Percentiles rank a stretch among this genome's conserved stretches.
Evolutionary conservation across 169 alveolate genomes (phyloP).

Genomic region (Plasmodium gonderi): DNA sequence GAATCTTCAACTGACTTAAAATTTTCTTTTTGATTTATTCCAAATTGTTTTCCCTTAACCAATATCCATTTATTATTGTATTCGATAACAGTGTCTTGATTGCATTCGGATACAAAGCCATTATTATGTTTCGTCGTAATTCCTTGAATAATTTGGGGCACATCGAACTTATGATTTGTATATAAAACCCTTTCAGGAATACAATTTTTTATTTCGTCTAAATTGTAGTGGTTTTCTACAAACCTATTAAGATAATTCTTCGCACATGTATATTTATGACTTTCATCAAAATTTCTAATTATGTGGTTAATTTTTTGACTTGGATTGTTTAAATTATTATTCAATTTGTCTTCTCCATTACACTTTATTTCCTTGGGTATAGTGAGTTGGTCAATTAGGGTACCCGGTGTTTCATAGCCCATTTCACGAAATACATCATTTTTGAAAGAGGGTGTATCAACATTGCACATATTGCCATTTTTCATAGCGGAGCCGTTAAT

Average conservation of each 20-base stretch:
- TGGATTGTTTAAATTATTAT: not conserved
- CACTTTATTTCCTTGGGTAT: not conserved
- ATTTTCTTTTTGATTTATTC: conserved; percentile 38
- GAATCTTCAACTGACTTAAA: conserved; percentile 54
- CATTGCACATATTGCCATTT: not conserved
- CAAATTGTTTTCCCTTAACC: conserved; percentile 49
- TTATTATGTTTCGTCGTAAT: conserved; percentile 47
- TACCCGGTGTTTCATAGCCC: not conserved
- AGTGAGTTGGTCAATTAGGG: not conserved
- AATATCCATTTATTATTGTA: conserved; percentile 72
- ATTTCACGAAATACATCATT: not conserved
- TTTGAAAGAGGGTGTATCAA: not conserved
- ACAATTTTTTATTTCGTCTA: conserved; percentile 45
- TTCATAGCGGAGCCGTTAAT: not conserved
- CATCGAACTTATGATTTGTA: conserved; percentile 24
- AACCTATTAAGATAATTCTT: conserved; percentile 28
- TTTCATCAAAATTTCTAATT: not conserved
- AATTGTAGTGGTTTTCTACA: conserved; percentile 8
- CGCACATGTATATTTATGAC: not conserved
- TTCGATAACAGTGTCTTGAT: conserved; percentile 70
- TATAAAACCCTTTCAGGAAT: conserved; percentile 51
- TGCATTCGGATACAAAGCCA: conserved; percentile 57
- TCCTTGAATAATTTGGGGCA: conserved; percentile 66
- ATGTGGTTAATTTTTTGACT: not conserved
- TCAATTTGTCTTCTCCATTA: not conserved